Conservation (phyloP, 768 basidiomycete genomes). For the Hebeloma cylindrosporum region DNA sequence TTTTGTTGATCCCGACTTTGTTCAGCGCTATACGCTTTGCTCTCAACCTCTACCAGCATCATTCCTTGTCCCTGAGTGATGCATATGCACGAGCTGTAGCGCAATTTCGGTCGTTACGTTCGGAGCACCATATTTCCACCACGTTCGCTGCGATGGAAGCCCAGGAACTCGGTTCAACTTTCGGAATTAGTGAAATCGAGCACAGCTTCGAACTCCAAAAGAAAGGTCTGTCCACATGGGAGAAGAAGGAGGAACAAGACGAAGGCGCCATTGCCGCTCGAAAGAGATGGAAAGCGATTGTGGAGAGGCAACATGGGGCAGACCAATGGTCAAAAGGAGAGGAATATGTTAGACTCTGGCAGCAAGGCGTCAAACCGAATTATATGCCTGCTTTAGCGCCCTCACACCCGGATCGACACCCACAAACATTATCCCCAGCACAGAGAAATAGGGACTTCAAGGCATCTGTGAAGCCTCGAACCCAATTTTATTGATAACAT, state of each 20-base stretch:
- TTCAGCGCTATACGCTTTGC: constrained; percentile 76
- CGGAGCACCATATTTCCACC: constrained; percentile 78
- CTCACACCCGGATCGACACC: constrained; percentile 30
- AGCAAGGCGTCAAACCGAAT: constrained; percentile 63
- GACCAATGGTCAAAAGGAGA: constrained; percentile 70
- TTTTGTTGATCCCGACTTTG: constrained; percentile 13
- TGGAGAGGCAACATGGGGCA: constrained; percentile 43
- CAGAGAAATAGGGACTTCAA: too few relatives aligned
- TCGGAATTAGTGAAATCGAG: constrained; percentile 60
- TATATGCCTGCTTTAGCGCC: constrained; percentile 57
- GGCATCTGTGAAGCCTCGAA: too few relatives aligned
- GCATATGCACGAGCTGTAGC: constrained; percentile 80
- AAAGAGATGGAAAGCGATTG: constrained; percentile 77
- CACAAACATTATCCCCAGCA: too few relatives aligned
- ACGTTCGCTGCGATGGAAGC: constrained; percentile 81
- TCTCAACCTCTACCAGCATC: constrained; percentile 71
- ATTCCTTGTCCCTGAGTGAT: constrained; percentile 61
- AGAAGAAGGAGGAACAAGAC: constrained; percentile 53
- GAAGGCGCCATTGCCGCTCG: constrained; percentile 61
- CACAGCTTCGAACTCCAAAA: constrained; percentile 62
- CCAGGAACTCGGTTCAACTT: constrained; percentile 66
- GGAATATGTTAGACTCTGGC: constrained; percentile 72
- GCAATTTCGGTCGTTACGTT: constrained; percentile 87
- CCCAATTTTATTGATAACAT: too few relatives aligned
- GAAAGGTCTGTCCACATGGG: constrained; percentile 58